Conservation (phyloP, 176 grass and related monocot species). For the Urochloa ruziziensis region DNA sequence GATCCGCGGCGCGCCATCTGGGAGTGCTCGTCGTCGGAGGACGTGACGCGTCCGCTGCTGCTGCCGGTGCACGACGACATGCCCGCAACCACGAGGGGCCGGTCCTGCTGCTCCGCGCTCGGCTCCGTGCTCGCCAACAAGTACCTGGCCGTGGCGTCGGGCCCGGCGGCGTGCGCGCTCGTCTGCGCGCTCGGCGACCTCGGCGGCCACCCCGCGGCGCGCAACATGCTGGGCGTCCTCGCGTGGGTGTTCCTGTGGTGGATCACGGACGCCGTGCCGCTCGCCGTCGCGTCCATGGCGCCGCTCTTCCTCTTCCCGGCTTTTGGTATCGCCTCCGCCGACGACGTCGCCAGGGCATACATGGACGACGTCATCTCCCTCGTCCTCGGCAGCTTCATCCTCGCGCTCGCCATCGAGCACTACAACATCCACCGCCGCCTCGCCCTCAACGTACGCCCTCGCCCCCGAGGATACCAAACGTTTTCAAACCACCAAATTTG, state of each 20-base stretch:
- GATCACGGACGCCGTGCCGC: constrained; percentile 82
- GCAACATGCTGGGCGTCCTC: constrained; percentile 88
- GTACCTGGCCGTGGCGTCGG: constrained; percentile 52
- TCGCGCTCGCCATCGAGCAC: constrained; percentile 88
- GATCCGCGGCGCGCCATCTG: constrained; percentile 19
- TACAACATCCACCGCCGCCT: constrained; percentile 90
- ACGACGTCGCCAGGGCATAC: constrained; percentile 69
- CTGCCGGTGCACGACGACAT: constrained; percentile 37
- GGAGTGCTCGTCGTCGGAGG: constrained; percentile 42
- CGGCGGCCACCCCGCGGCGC: constrained; percentile 34
- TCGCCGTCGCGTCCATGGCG: constrained; percentile 85
- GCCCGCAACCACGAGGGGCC: background rate
- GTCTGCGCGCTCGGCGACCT: constrained; percentile 45
- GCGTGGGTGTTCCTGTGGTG: constrained; percentile 96
- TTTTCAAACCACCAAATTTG: background rate
- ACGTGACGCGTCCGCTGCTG: constrained; percentile 50
- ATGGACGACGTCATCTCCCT: constrained; percentile 97
- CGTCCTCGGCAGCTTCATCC: constrained; percentile 94
- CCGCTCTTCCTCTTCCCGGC: constrained; percentile 88
- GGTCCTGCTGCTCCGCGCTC: background rate
- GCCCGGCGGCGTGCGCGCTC: constrained; percentile 49
- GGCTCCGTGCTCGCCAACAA: constrained; percentile 37
- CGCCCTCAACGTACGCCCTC: constrained; percentile 59
- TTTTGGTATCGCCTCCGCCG: constrained; percentile 57
- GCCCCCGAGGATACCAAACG: background rate